Conservation (phyloP, 257 asterid species). For the Jacaranda copaia region DNA sequence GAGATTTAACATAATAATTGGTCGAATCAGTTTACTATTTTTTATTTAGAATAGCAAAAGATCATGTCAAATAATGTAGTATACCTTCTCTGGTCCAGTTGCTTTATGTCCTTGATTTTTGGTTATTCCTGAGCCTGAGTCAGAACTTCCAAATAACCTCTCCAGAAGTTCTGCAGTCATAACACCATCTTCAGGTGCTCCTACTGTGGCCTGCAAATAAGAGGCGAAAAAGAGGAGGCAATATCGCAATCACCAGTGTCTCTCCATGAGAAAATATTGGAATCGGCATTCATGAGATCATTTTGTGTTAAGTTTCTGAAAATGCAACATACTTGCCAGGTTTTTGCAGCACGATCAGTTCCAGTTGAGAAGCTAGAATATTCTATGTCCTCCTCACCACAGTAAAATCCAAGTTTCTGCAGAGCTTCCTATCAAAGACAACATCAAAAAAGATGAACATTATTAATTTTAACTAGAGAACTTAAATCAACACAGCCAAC, state of each 20-base stretch:
- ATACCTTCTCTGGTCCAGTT: slow-evolving; percentile 45
- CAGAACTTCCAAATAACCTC: slow-evolving; percentile 51
- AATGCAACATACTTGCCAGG: slow-evolving; percentile 85
- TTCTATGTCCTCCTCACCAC: slow-evolving; percentile 96
- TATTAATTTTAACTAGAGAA: background rate
- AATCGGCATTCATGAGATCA: slow-evolving; percentile 10
- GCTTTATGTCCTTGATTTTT: slow-evolving; percentile 38
- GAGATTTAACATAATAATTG: background rate
- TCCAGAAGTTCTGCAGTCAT: slow-evolving; percentile 85
- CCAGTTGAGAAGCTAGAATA: slow-evolving; percentile 75
- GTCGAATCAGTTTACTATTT: background rate
- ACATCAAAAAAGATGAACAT: slow-evolving; percentile 4
- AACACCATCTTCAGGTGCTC: slow-evolving; percentile 77
- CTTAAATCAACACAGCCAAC: background rate
- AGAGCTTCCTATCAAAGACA: slow-evolving; percentile 71
- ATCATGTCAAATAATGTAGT: slow-evolving; percentile 23
- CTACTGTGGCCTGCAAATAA: slow-evolving; percentile 69
- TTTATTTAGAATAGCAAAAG: slow-evolving; percentile 20
- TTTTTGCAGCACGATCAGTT: slow-evolving; percentile 92
- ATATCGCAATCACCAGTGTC: slow-evolving; percentile 23
- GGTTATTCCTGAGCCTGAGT: background rate
- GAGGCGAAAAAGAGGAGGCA: slow-evolving; percentile 14
- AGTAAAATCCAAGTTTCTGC: slow-evolving; percentile 81
- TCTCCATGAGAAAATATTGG: slow-evolving; percentile 7
- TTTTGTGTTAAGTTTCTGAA: background rate